Conservation (phyloP, 2,329 filamentous ascomycete genomes). For the Microdochium bolleyi region DNA sequence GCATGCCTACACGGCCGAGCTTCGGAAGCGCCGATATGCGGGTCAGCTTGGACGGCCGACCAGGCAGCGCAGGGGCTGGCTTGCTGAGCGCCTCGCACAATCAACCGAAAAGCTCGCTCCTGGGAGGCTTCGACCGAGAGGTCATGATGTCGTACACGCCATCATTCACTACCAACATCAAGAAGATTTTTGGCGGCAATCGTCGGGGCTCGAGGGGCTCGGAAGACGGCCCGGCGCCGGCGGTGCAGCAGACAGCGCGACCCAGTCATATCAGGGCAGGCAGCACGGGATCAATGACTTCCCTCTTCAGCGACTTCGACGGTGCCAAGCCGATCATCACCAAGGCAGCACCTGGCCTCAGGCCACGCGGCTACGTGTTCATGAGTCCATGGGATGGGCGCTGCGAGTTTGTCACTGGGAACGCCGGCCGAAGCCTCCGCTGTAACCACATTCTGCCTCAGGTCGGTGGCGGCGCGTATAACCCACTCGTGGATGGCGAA, state of each 20-base stretch:
- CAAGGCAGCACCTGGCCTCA: constrained; percentile 37
- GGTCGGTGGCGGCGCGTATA: constrained; percentile 24
- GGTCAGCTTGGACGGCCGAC: constrained; percentile 15
- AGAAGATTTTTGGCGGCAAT: constrained; percentile 30
- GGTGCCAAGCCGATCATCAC: constrained; percentile 24
- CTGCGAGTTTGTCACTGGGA: constrained; percentile 78
- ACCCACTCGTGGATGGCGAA: constrained; percentile 32
- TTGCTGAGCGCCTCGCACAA: neutral
- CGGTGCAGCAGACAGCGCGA: constrained; percentile 6
- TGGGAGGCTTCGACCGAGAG: constrained; percentile 39
- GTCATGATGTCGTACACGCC: constrained; percentile 50
- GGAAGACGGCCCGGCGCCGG: constrained; percentile 15
- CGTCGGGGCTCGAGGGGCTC: constrained; percentile 19
- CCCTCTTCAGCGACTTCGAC: constrained; percentile 19
- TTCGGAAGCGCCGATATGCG: constrained; percentile 8
- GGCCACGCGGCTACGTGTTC: constrained; percentile 66
- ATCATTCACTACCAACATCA: constrained; percentile 38
- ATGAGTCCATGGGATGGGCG: constrained; percentile 77
- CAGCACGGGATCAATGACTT: constrained; percentile 25
- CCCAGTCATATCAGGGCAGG: constrained; percentile 17
- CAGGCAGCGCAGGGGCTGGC: constrained; percentile 9
- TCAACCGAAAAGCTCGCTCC: constrained; percentile 1
- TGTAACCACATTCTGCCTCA: constrained; percentile 64
- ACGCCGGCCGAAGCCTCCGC: constrained; percentile 65
- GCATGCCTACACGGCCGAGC: constrained; percentile 30